phyloP scores from a whole-genome alignment of 2,329 filamentous ascomycete genomes.

The Cordyceps tenuipes region DNA sequence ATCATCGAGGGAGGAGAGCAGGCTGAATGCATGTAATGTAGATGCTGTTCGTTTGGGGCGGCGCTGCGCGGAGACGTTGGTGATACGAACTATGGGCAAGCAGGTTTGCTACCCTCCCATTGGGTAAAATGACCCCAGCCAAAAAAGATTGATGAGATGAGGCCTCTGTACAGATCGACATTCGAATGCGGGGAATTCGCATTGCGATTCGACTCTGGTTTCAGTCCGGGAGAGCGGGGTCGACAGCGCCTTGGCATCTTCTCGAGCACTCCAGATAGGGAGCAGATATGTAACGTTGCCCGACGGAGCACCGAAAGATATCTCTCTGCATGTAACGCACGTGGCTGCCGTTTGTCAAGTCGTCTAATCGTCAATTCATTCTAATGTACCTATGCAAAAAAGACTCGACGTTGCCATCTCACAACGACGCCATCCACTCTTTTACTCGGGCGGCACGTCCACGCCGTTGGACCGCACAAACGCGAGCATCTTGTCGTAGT shows the following conservation, averaged over 20 bases:
- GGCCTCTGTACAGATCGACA: neutral
- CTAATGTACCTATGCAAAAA: neutral
- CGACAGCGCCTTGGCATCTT: neutral
- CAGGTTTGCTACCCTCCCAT: neutral
- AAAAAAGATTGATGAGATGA: neutral
- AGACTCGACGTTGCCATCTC: neutral
- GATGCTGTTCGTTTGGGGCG: no score
- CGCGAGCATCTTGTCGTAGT: conserved; percentile 13
- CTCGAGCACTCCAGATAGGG: neutral
- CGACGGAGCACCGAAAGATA: no score
- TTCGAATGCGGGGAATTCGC: neutral
- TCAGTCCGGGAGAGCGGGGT: no score
- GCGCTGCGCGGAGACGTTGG: no score
- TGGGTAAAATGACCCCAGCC: neutral
- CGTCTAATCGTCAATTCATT: neutral
- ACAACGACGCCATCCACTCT: neutral
- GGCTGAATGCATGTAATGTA: no score
- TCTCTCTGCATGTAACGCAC: no score
- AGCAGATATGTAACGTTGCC: no score
- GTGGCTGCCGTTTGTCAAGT: neutral
- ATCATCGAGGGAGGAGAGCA: no score
- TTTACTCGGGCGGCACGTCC: conserved; percentile 3
- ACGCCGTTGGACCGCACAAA: conserved; percentile 11
- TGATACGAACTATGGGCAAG: no score
- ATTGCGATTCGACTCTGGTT: neutral